Base-by-base conservation (phyloP, 2,329 filamentous ascomycete genomes). In the Didymella segeticola region DNA sequence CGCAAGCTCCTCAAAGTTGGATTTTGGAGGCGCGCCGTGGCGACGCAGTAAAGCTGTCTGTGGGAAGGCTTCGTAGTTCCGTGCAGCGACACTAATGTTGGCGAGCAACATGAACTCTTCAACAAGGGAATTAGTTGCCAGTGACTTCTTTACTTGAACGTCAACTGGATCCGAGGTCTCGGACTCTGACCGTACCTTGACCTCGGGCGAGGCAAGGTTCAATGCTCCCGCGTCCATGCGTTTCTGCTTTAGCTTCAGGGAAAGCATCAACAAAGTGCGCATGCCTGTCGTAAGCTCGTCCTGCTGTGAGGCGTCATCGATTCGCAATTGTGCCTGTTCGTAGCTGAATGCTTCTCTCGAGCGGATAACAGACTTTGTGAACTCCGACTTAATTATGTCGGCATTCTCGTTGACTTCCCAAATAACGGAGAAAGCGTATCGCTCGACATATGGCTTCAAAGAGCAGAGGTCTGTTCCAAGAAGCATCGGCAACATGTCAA, bases 61-160 rank as follows among this genome's bases (percentile, higher is more conserved):
- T 0, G 95, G 93, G 77, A 97, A 98, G 2, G 92, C 87, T 42
- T 90, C 85, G 78, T 96, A 91, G 70, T 96, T 96, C 75, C 91
- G 93, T 62, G 87, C 84, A 6, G 93, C 95, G 25, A 99, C 96
- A 64, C 89, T 93, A 69, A 91, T 92, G 78, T 99, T 99, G 81
- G 95, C 96, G 73, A 98, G 89, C 70, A 99, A 82, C 95, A 99
- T 99, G 82, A 99, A 98, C 73, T 99, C 95, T 73, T 99, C 95
- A 23, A 99, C 96, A 5, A 99, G 85, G 19, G 93, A 97, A 79
- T 98, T 99, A 47, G 95, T 99, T 69, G 95, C 93, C 30, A 99
- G 86, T 45, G 93, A 86, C 66, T 93, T 84, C 78, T 99, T 99
- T 5, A 93, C 96, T 80, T 98, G 92, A 64, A 99, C 91, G 67